Evolutionary conservation across 116 monocot species (phyloP), one percentile per base, ranked within the genome.

Genomic region (Posidonia oceanica): DNA sequence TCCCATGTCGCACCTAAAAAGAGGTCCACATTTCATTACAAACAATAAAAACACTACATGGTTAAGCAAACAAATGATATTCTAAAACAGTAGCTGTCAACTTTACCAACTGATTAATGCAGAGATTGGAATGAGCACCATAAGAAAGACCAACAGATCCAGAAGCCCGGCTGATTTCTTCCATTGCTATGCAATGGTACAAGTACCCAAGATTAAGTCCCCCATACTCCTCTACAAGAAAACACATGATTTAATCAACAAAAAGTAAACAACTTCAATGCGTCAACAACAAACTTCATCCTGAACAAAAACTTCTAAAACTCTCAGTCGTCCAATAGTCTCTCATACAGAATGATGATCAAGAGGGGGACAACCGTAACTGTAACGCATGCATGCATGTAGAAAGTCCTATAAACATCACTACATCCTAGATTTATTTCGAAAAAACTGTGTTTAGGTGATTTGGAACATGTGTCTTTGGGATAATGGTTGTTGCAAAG

Each of bases 71-170:
- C 57, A 14, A 18, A 54, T 3, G 52, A 18, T 23, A 36, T 66
- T 58, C 17, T n/a, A 29, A 44, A 42, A 40, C 54, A 64, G 39
- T 15, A 64, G 64, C 44, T 23, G 13, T 16, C 61, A n/a, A 6
- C 38, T 52, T 69, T 86, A 96, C 96, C 91, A 96, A 77, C 75
- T 96, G 96, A 78, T 96, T 96, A 39, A 96, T 87, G 80, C 96
- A 96, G 67, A 96, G 86, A 72, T 96, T 96, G 70, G 96, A 96
- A 79, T 96, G 96, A 42, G 96, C 96, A 72, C 96, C 96, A 80
- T 96, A 96, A 59, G 96, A 96, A 62, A 96, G 87, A 52, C 91
- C 96, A 73, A 96, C 87, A 64, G 96, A 77, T 75, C 91, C 96
- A 73, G 95, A 96, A 68, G 95, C 95, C 59, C 95, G 83, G 69